Conservation (phyloP, 2,329 filamentous ascomycete genomes). For the Claviceps maximensis region DNA sequence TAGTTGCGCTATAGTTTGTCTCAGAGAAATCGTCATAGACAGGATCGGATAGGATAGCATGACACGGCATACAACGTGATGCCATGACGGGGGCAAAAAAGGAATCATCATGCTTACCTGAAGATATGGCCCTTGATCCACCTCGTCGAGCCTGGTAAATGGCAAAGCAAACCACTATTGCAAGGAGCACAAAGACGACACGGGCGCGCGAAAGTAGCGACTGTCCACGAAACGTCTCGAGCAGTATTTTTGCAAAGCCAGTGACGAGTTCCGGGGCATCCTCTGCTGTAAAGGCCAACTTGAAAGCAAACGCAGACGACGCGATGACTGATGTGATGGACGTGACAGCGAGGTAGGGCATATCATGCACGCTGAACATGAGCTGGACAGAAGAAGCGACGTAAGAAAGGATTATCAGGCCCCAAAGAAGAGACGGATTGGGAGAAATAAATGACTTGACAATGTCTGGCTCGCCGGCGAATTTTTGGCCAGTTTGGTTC, state of each 20-base stretch:
- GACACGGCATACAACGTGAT: not conserved
- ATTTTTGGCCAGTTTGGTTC: conserved; percentile 98
- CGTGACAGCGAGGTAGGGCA: conserved; percentile 28
- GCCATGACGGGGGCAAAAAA: not conserved
- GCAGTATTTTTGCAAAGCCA: conserved; percentile 27
- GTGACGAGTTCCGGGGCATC: conserved; percentile 75
- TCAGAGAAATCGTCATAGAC: not conserved
- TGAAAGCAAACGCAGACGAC: conserved; percentile 61
- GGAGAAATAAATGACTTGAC: conserved; percentile 55
- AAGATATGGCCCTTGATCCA: conserved; percentile 12
- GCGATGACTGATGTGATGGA: conserved; percentile 29
- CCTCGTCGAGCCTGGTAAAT: conserved; percentile 24
- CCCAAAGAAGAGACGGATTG: conserved; percentile 60
- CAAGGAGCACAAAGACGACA: conserved; percentile 36
- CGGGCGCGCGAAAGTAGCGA: conserved; percentile 36
- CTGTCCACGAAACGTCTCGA: conserved; percentile 27
- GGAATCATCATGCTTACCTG: conserved; percentile 12
- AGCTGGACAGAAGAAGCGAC: conserved; percentile 39
- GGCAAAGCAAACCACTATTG: conserved; percentile 23
- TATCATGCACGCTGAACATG: conserved; percentile 26
- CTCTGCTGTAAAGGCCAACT: conserved; percentile 73
- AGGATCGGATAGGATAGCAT: not conserved
- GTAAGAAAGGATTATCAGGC: conserved; percentile 57
- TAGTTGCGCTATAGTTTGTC: conserved; percentile 19
- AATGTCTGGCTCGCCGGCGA: conserved; percentile 80